phyloP scores from a whole-genome alignment of 1,284 basidiomycete species.

The Pseudozyma sp. region DNA sequence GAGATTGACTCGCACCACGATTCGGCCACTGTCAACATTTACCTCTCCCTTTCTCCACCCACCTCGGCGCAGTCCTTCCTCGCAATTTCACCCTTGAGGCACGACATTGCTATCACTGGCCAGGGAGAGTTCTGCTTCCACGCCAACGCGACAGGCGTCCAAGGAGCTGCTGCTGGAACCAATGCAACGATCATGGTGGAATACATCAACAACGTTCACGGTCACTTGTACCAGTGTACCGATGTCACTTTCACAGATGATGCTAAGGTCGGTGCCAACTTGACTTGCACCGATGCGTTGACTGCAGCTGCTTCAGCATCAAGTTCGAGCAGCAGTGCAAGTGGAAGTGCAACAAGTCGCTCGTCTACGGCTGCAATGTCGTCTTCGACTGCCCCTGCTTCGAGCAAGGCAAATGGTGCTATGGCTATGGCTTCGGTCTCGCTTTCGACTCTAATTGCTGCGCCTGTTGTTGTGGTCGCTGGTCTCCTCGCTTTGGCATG shows the following conservation, averaged over 20 bases:
- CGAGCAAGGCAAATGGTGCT: constrained; percentile 11
- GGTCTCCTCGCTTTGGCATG: too few species aligned
- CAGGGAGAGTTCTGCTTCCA: constrained; percentile 47
- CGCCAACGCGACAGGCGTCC: constrained; percentile 22
- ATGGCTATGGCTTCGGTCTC: neutral
- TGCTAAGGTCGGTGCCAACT: constrained; percentile 9
- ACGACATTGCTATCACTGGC: constrained; percentile 26
- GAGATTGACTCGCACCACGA: constrained; percentile 49
- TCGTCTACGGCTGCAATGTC: neutral
- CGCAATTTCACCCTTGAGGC: constrained; percentile 8
- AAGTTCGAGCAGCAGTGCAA: neutral
- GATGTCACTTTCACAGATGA: constrained; percentile 38
- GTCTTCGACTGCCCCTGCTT: constrained; percentile 3
- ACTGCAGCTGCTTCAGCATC: constrained; percentile 6
- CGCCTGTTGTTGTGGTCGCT: constrained; percentile 7
- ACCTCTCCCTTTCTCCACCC: constrained; percentile 32
- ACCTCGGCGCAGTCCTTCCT: constrained; percentile 29
- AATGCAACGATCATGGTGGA: constrained; percentile 53
- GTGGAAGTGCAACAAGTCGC: neutral
- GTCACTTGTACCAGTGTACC: constrained; percentile 47
- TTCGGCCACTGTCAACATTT: constrained; percentile 45
- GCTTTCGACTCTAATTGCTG: neutral
- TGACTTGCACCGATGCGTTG: constrained; percentile 34
- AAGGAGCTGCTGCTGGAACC: constrained; percentile 2
- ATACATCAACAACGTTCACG: constrained; percentile 39